These are phyloP conservation scores for Shiraia sp. DNA, from an alignment of 2,329 filamentous ascomycete species.

Conservation along the genomic window DNA sequence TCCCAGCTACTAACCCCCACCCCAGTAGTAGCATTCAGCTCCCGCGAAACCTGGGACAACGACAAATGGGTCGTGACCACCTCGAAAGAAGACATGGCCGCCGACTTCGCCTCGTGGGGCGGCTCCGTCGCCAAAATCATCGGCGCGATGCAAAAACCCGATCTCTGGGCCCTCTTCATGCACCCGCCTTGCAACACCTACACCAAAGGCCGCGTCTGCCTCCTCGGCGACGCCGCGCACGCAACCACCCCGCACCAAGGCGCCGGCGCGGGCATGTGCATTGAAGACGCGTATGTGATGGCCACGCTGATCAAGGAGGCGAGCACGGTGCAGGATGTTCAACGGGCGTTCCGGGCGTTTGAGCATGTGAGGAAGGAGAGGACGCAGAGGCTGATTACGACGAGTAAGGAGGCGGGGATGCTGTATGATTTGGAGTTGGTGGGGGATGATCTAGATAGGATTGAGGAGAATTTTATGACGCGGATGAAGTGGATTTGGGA, in stretches of 20 bases:
- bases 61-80: conserved; percentile 40
- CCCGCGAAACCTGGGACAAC: conserved; percentile 36
- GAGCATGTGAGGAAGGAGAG: conserved; percentile 34
- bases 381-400: conserved; percentile 33
- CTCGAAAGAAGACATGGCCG: conserved; percentile 38
- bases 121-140: conserved; percentile 36
- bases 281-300: conserved; percentile 56
- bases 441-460: conserved; percentile 45
- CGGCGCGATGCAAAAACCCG: conserved; percentile 52
- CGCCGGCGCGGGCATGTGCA: conserved; percentile 59
- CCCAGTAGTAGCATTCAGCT: conserved; percentile 44
- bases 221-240: conserved; percentile 63
- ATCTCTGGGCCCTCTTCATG: conserved; percentile 63
- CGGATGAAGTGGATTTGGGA: conserved; percentile 50
- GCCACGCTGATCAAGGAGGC: conserved; percentile 34
- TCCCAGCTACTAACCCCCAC: too few species aligned
- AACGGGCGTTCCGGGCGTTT: conserved; percentile 37
- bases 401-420: conserved; percentile 36
- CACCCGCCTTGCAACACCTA: conserved; percentile 54
- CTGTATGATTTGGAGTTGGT: conserved; percentile 47
- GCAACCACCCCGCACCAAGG: conserved; percentile 60
- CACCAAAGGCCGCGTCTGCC: conserved; percentile 49
- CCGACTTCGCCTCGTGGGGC: conserved; percentile 36
- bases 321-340: conserved; percentile 31
- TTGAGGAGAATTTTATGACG: conserved; percentile 34